Conservation (phyloP, 768 basidiomycete genomes). For the Austroboletus eburneus region DNA sequence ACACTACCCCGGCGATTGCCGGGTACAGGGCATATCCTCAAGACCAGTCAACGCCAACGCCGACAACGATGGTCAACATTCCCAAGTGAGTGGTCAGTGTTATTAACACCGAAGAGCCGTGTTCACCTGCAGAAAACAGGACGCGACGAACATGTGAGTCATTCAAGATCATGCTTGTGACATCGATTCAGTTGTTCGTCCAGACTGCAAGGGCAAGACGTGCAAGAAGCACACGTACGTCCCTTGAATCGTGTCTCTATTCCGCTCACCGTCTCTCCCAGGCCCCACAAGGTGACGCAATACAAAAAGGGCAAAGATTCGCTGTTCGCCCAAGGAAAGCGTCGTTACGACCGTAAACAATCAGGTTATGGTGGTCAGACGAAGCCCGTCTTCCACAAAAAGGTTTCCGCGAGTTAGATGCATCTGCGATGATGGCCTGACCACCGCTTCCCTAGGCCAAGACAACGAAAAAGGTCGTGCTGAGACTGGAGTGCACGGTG, state of each 20-base stretch:
- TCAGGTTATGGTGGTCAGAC: conserved; percentile 99
- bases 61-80: conserved; percentile 80
- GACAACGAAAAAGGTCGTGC: conserved; percentile 99
- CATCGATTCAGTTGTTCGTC: conserved; percentile 6
- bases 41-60: conserved; percentile 13
- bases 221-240: conserved; percentile 97
- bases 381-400: conserved; percentile 99
- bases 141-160: conserved; percentile 94
- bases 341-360: conserved; percentile 99
- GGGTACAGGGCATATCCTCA: conserved; percentile 10
- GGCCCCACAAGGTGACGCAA: conserved; percentile 99
- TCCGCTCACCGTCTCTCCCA: conserved; percentile 27
- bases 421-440: too few species aligned
- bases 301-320: conserved; percentile 99
- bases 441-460: conserved; percentile 75
- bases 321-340: conserved; percentile 97
- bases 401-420: too few species aligned
- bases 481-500: conserved; percentile 94
- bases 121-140: conserved; percentile 36
- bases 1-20: conserved; percentile 24
- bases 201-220: conserved; percentile 93
- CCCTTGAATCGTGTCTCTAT: background rate
- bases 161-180: background rate
- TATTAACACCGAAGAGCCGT: too few species aligned
- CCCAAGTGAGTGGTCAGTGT: conserved; percentile 65